Evolutionary conservation across 163 green algal genomes (phyloP).

Genomic region (Scenedesmus sp.): DNA sequence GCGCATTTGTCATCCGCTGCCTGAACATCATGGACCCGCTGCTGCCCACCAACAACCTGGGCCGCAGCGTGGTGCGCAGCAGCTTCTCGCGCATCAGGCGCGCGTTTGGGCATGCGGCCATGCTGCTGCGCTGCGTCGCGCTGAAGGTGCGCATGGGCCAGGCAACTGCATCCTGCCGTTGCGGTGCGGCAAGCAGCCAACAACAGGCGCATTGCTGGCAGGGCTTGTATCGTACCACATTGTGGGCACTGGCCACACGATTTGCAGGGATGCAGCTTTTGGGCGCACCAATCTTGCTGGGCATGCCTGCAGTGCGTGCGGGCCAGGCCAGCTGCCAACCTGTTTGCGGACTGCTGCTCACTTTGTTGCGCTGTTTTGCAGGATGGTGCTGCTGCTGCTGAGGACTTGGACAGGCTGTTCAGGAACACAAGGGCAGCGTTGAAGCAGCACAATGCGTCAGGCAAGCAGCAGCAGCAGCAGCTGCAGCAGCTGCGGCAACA

Average conservation of each 20-base stretch:
- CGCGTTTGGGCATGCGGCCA: slow-evolving; percentile 80
- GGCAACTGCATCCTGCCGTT: no score
- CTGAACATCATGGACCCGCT: slow-evolving; percentile 98
- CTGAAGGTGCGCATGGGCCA: slow-evolving; percentile 32
- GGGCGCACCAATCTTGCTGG: not conserved
- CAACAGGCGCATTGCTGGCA: not conserved
- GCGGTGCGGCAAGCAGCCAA: no score
- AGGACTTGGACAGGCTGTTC: slow-evolving; percentile 81
- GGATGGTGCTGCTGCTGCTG: slow-evolving; percentile 60
- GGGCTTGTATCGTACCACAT: not conserved
- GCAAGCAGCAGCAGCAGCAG: slow-evolving; percentile 36
- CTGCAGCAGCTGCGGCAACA: slow-evolving; percentile 35
- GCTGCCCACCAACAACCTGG: slow-evolving; percentile 97
- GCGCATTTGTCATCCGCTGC: slow-evolving; percentile 77
- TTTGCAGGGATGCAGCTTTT: not conserved
- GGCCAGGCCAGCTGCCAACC: not conserved
- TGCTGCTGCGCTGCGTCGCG: slow-evolving; percentile 66
- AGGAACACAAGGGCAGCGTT: slow-evolving; percentile 83
- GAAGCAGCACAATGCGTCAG: slow-evolving; percentile 51
- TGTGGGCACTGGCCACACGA: not conserved
- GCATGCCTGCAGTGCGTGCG: not conserved
- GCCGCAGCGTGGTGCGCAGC: slow-evolving; percentile 86
- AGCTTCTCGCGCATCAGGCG: slow-evolving; percentile 82
- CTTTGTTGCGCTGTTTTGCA: slow-evolving; percentile 47
- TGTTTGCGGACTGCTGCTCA: not conserved